Conservation (phyloP, 2,329 filamentous ascomycete species). For the Metarhizium rileyi region DNA sequence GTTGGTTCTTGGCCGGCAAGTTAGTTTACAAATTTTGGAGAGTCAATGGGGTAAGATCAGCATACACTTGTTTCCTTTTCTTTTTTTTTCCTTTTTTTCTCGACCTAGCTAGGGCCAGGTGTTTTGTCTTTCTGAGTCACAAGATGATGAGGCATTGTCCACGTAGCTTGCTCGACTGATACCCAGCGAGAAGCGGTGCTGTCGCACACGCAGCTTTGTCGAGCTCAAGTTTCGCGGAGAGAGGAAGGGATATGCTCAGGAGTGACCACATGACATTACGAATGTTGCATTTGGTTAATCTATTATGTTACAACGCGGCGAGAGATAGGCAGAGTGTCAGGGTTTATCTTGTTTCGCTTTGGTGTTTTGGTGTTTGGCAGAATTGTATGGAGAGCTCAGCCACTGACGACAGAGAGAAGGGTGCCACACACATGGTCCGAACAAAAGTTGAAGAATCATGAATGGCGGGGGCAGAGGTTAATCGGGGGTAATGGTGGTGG, state of each 20-base stretch:
- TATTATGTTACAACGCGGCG: background rate
- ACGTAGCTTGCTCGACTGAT: slow-evolving; percentile 9
- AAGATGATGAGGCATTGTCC: background rate
- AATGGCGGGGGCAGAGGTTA: background rate
- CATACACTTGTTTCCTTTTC: slow-evolving; percentile 1
- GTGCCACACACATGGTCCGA: background rate
- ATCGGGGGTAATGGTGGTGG: slow-evolving; percentile 20
- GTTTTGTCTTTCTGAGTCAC: slow-evolving; percentile 1
- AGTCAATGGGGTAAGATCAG: slow-evolving; percentile 2
- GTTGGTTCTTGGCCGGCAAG: slow-evolving; percentile 6
- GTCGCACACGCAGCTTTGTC: background rate
- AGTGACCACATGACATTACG: background rate
- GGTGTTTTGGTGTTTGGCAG: slow-evolving; percentile 5
- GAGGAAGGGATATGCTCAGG: background rate
- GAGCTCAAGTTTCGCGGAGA: slow-evolving; percentile 3
- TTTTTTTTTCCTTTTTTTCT: slow-evolving; percentile 9
- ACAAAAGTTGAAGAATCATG: background rate
- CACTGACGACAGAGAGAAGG: background rate
- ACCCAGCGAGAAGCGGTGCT: slow-evolving; percentile 7
- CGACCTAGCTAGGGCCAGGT: slow-evolving; percentile 9
- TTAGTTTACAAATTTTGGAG: slow-evolving; percentile 8
- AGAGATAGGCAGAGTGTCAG: background rate
- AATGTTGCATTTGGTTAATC: background rate
- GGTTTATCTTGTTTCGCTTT: background rate
- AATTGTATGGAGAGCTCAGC: background rate